These are phyloP conservation scores for Aeminium ludgeri DNA, from an alignment of 495 filamentous ascomycete genomes.

Conservation along the genomic window DNA sequence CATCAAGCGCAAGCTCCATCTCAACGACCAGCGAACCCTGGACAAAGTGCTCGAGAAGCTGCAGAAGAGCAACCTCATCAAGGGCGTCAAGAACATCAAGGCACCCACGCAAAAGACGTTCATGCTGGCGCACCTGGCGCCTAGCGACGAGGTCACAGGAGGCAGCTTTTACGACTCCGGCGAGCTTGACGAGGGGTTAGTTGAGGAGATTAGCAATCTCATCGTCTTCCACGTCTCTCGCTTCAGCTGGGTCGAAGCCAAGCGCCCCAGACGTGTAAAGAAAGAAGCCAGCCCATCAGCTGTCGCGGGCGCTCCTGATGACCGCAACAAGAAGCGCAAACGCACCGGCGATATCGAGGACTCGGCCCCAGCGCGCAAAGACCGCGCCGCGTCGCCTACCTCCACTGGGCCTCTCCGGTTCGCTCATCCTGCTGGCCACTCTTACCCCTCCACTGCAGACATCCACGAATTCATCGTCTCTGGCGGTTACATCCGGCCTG, in stretches of 20 bases:
- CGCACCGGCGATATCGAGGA: conserved; percentile 10
- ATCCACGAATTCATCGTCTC: conserved; percentile 56
- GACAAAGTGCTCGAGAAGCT: conserved; percentile 61
- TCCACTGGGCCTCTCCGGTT: conserved; percentile 19
- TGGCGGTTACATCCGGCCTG: conserved; percentile 31
- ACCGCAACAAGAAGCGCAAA: conserved; percentile 11
- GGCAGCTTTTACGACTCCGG: conserved; percentile 87
- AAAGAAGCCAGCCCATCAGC: neutral
- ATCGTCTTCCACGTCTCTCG: conserved; percentile 55
- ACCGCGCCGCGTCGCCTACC: neutral
- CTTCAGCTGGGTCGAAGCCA: conserved; percentile 36
- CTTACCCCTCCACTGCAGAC: conserved; percentile 58
- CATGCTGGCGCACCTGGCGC: conserved; percentile 48
- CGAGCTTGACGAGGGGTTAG: conserved; percentile 71
- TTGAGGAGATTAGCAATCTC: conserved; percentile 48
- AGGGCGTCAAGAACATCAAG: conserved; percentile 47
- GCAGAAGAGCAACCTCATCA: conserved; percentile 73
- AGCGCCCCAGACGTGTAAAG: neutral
- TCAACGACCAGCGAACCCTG: conserved; percentile 24
- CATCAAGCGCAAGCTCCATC: conserved; percentile 52
- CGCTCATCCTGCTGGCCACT: conserved; percentile 47
- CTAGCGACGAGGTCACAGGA: conserved; percentile 75
- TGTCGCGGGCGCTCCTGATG: neutral
- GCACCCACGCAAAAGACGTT: conserved; percentile 46
- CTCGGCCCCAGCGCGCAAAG: neutral